Evolutionary conservation across 768 basidiomycete genomes (phyloP).

Genomic region (Mycena latifolia): DNA sequence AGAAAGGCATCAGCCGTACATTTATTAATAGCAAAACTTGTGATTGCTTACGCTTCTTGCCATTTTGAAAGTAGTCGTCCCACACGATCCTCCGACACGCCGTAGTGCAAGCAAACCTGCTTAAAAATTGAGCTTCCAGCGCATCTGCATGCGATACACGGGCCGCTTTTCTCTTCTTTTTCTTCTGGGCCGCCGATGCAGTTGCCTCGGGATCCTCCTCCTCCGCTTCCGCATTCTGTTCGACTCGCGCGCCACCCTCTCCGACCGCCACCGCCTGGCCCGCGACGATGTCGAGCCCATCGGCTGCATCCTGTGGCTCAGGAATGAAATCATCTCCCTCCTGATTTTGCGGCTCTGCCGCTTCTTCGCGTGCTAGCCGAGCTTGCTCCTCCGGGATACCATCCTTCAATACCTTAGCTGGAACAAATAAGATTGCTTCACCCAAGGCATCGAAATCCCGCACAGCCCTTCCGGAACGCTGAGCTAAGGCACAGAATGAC

Average conservation of each 20-base stretch:
- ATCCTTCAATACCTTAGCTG: not conserved
- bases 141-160: not conserved
- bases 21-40: not conserved
- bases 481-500: conserved; percentile 40
- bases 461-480: conserved; percentile 36
- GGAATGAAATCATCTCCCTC: too few relatives aligned
- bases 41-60: conserved; percentile 23
- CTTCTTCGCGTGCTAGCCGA: not conserved
- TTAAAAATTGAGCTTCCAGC: conserved; percentile 18
- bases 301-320: conserved; percentile 2
- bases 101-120: conserved; percentile 11
- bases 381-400: not conserved
- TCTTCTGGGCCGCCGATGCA: conserved; percentile 1
- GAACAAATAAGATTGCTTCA: conserved; percentile 10
- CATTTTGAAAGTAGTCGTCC: conserved; percentile 38
- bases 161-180: conserved; percentile 5
- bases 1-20: not conserved
- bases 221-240: conserved; percentile 12
- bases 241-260: conserved; percentile 17
- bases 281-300: conserved; percentile 2
- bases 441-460: conserved; percentile 28
- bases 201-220: not conserved
- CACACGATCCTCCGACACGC: conserved; percentile 28
- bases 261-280: conserved; percentile 15
- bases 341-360: not conserved